A percentile compares a stretch with the other conserved stretches of the same genome.
phyloP scores from a whole-genome alignment of 75 land plant species.

The Isoetes taiwanensis region DNA sequence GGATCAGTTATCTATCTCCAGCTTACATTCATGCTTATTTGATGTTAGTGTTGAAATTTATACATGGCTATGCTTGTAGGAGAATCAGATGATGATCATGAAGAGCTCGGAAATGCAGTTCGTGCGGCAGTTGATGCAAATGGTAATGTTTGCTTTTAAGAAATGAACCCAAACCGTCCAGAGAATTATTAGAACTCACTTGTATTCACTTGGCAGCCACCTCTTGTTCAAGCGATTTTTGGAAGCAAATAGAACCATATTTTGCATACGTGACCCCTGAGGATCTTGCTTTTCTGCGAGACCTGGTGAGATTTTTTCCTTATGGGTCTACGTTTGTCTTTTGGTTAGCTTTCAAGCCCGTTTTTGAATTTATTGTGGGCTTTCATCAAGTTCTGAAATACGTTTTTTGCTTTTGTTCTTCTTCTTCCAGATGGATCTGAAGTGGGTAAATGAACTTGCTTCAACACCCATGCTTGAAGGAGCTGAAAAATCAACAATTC shows the following conservation, averaged over 20 bases:
- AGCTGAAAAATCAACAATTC: slow-evolving; percentile 6
- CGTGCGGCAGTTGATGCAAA: slow-evolving; percentile 44
- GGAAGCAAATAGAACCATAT: slow-evolving; percentile 70
- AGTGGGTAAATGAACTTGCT: background rate
- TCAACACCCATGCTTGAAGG: slow-evolving; percentile 4
- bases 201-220: slow-evolving; percentile 34
- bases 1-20: background rate
- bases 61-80: slow-evolving; percentile 24
- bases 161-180: background rate
- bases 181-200: background rate
- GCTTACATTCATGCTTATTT: background rate
- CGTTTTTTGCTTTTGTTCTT: background rate
- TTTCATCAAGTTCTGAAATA: background rate
- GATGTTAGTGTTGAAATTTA: background rate
- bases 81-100: slow-evolving; percentile 70
- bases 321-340: background rate
- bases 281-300: slow-evolving; percentile 35
- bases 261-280: slow-evolving; percentile 48
- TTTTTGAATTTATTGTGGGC: too few species aligned
- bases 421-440: slow-evolving; percentile 23
- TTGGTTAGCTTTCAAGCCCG: background rate
- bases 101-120: slow-evolving; percentile 60
- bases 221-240: slow-evolving; percentile 40
- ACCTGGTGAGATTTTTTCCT: slow-evolving; percentile 31
- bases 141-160: slow-evolving; percentile 32